Percentiles rank a stretch among this genome's conserved stretches.
Evolutionary conservation across 2,329 filamentous ascomycete genomes (phyloP).

Genomic region (Simplicillium aogashimaense): DNA sequence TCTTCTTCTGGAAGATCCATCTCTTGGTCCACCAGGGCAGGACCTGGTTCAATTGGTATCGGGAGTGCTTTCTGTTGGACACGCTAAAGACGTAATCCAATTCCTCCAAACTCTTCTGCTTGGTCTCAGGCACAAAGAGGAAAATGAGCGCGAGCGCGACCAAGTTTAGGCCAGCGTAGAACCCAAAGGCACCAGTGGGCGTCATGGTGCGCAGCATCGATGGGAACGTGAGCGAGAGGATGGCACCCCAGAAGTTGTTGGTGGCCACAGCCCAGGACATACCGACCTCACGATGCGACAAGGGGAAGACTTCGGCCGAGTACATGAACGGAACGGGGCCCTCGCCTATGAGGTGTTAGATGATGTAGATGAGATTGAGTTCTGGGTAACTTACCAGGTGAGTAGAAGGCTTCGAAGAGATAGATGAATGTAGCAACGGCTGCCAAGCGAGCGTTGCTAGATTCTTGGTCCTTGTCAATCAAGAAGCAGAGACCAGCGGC

Average conservation of each 20-base stretch:
- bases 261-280: constrained; percentile 52
- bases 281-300: constrained; percentile 49
- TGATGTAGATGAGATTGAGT: too few relatives aligned
- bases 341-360: constrained; percentile 22
- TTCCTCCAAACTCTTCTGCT: constrained; percentile 23
- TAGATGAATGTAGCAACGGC: constrained; percentile 51
- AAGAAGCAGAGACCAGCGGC: constrained; percentile 24
- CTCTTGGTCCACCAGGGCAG: constrained; percentile 22
- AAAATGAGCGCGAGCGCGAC: constrained; percentile 54
- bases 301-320: constrained; percentile 49
- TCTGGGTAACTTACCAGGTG: constrained; percentile 37
- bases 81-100: constrained; percentile 27
- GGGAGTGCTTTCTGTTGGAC: constrained; percentile 18
- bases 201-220: constrained; percentile 27
- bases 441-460: constrained; percentile 34
- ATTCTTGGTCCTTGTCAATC: constrained; percentile 17
- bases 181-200: constrained; percentile 29
- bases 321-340: constrained; percentile 49
- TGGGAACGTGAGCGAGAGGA: constrained; percentile 37
- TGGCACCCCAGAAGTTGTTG: constrained; percentile 38
- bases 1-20: constrained; percentile 16
- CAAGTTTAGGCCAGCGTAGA: constrained; percentile 51
- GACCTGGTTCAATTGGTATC: constrained; percentile 21
- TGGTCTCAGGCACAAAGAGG: constrained; percentile 47
- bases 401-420: constrained; percentile 54